Base-by-base conservation (phyloP, 2,329 filamentous ascomycete species). In the Phyllosticta citrichinensis region DNA sequence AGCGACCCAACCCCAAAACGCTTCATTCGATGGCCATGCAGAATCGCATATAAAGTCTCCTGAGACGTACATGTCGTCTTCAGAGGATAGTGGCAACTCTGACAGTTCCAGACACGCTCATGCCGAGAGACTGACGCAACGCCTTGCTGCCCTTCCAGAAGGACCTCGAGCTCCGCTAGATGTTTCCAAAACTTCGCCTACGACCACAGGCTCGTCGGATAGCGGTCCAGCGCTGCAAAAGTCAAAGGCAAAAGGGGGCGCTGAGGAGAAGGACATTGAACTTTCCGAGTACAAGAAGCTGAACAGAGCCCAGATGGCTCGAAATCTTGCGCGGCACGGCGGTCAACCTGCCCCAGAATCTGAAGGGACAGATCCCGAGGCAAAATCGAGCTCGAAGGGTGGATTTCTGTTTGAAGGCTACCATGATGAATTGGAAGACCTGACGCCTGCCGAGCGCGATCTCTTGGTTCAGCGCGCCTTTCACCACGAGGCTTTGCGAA, bases 341-440 rank as follows among this genome's bases (percentile, higher is more conserved):
- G 22, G 22, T 22, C 22, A 22, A 22, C 22, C 2, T 22, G 22
- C 22, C 22, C 22, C 22, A 47, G 6, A 47, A 47, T 12, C 3
- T 8, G 14, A 5, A n/a, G 14, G 11, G 12, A 14, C 4, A 8
- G 47, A n/a, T 5, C 47, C 17, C 47, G 17, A 51, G 20, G 17
- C 4, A 53, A 53, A 25, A 22, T 5, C 52, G 14, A 6, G 12
- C 40, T n/a, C 17, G n/a, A n/a, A 47, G 17, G 2, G 12, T 0
- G 59, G 54, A n/a, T 58, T 50, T 24, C 51, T 62, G 3, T 99
- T 92, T 72, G 87, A 89, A 22, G 89, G 89, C 3, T 89, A 92
- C 68, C 87, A 93, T 65, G 93, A 97, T 69, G 92, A 96, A 77
- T 87, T 99, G 64, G 93, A 97, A 73, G 94, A 99, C 70, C 79